Conservation (phyloP, 1,284 basidiomycete species). For the Puccinia brachypodii region DNA sequence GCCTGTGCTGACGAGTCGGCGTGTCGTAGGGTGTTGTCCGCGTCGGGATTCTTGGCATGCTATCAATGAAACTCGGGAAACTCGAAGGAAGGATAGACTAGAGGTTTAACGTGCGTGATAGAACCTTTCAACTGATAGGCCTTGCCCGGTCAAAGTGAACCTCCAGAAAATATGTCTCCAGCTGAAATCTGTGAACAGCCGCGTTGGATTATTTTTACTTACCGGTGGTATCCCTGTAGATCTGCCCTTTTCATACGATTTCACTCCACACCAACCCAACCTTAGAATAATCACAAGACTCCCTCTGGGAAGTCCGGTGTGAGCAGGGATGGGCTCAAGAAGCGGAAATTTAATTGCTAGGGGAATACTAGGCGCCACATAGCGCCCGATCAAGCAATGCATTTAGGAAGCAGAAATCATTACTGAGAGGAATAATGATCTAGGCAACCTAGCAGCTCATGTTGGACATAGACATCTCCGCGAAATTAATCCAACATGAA, state of each 20-base stretch:
- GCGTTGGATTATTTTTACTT: neutral
- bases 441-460: neutral
- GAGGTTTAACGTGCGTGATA: neutral
- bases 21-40: conserved; percentile 61
- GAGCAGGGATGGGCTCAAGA: neutral
- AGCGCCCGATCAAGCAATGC: neutral
- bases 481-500: neutral
- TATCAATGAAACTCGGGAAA: conserved; percentile 16
- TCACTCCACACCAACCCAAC: neutral
- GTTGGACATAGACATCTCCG: neutral
- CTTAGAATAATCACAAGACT: neutral
- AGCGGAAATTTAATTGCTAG: neutral
- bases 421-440: neutral
- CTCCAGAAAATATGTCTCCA: neutral
- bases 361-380: neutral
- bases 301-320: neutral
- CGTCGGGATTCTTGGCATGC: conserved; percentile 62
- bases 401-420: neutral
- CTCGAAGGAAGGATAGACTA: neutral
- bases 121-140: neutral
- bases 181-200: neutral
- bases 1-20: conserved; percentile 60
- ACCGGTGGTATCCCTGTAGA: neutral
- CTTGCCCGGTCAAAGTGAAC: neutral
- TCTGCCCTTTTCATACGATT: neutral